phyloP scores from a whole-genome alignment of 768 basidiomycete species.

The Boletus eberwhitei region DNA sequence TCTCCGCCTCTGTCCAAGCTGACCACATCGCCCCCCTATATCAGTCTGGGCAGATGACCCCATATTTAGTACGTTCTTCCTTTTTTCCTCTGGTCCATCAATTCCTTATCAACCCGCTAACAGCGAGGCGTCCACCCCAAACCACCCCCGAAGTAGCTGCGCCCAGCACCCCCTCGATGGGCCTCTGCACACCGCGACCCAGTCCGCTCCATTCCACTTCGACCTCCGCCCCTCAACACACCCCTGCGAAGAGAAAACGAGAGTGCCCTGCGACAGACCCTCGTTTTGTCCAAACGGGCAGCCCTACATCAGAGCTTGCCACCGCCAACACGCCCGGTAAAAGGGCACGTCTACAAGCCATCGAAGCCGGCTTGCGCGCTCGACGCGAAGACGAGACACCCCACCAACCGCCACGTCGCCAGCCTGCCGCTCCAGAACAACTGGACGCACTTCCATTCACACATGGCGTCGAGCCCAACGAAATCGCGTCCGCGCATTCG shows the following conservation, averaged over 20 bases:
- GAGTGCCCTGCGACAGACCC: neutral
- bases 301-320: neutral
- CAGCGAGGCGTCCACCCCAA: neutral
- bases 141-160: neutral
- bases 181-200: constrained; percentile 1
- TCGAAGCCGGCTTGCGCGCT: constrained; percentile 12
- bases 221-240: neutral
- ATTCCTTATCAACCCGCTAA: neutral
- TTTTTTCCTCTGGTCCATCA: neutral
- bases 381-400: neutral
- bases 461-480: neutral
- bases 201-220: neutral
- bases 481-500: neutral
- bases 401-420: neutral
- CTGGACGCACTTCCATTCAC: constrained; percentile 18
- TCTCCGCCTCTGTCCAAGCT: neutral
- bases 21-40: neutral
- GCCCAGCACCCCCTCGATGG: neutral
- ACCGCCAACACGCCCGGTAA: neutral
- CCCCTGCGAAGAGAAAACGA: constrained; percentile 5
- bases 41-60: constrained; percentile 35
- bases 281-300: neutral
- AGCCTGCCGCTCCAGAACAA: neutral
- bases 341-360: constrained; percentile 4
- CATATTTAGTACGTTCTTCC: constrained; percentile 7